phyloP scores from a whole-genome alignment of 2,329 filamentous ascomycete genomes.

The Colletotrichum destructivum region DNA sequence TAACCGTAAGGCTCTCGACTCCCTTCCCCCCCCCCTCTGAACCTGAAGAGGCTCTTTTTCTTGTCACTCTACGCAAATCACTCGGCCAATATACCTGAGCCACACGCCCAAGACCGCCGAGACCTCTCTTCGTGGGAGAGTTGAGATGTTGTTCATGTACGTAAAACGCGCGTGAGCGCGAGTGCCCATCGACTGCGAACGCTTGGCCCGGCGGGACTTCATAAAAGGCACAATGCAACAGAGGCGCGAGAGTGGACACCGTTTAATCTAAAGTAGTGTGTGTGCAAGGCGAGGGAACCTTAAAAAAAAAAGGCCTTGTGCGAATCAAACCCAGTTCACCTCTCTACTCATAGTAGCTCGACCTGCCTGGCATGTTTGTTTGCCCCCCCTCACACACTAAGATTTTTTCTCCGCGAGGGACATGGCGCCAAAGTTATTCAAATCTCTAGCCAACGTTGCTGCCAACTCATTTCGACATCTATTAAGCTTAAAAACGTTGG shows the following conservation, averaged over 20 bases:
- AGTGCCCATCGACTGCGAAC: not conserved
- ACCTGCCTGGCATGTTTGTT: too few species aligned
- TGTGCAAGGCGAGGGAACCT: slow-evolving; percentile 18
- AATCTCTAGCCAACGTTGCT: not conserved
- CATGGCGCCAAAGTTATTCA: slow-evolving; percentile 1
- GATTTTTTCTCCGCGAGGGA: not conserved
- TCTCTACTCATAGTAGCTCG: too few species aligned
- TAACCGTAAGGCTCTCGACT: not conserved
- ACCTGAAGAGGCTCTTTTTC: not conserved
- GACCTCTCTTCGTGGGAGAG: not conserved
- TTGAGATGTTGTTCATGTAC: not conserved
- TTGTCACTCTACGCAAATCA: not conserved
- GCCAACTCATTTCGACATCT: slow-evolving; percentile 13
- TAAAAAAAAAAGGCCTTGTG: slow-evolving; percentile 13
- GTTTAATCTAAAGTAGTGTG: not conserved
- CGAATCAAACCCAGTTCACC: slow-evolving; percentile 5
- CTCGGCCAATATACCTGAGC: slow-evolving; percentile 11
- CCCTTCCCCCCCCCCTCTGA: too few species aligned
- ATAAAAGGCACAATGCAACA: slow-evolving; percentile 3
- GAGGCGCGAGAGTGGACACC: slow-evolving; percentile 11
- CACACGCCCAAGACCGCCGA: not conserved
- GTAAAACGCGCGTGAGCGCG: not conserved
- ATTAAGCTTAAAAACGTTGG: slow-evolving; percentile 10
- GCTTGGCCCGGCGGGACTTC: slow-evolving; percentile 9
- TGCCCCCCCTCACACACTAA: not conserved